These are phyloP conservation scores for Passiflora organensis DNA, from an alignment of 345 rosid species.

Conservation along the genomic window DNA sequence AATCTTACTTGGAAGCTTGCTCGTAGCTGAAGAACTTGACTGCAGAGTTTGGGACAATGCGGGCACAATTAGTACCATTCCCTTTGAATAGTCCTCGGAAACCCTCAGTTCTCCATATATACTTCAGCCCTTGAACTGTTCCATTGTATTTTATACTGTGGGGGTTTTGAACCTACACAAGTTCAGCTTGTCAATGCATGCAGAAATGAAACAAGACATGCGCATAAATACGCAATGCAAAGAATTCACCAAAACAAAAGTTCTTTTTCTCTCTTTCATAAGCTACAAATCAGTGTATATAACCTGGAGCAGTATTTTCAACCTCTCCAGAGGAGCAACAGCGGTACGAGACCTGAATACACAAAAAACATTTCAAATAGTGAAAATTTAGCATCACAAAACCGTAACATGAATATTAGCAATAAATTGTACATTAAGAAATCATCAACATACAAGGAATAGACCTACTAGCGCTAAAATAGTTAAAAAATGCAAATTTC, in stretches of 20 bases:
- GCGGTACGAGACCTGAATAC: slow-evolving; percentile 80
- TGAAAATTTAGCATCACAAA: background rate
- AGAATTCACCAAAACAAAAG: too few species aligned
- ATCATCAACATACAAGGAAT: too few species aligned
- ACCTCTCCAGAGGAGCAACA: slow-evolving; percentile 91
- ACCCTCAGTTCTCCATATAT: slow-evolving; percentile 82
- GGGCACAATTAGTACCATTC: slow-evolving; percentile 95
- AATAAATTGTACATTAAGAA: too few species aligned
- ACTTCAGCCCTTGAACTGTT: slow-evolving; percentile 77
- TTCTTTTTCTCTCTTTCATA: background rate
- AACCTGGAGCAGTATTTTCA: slow-evolving; percentile 87
- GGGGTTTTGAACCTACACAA: slow-evolving; percentile 91
- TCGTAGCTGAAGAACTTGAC: slow-evolving; percentile 93
- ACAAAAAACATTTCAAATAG: too few species aligned
- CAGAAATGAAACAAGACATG: background rate
- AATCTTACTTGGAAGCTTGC: slow-evolving; percentile 76
- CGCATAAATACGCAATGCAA: too few species aligned
- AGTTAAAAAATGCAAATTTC: too few species aligned
- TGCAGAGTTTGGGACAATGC: slow-evolving; percentile 85
- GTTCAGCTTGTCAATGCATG: too few species aligned
- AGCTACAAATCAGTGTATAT: background rate
- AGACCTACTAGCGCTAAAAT: too few species aligned
- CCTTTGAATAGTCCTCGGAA: slow-evolving; percentile 80
- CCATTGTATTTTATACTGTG: slow-evolving; percentile 73
- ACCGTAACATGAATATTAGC: background rate